These are phyloP conservation scores for Myxozyma sirexii DNA, from an alignment of 805 yeast species.

Conservation along the genomic window DNA sequence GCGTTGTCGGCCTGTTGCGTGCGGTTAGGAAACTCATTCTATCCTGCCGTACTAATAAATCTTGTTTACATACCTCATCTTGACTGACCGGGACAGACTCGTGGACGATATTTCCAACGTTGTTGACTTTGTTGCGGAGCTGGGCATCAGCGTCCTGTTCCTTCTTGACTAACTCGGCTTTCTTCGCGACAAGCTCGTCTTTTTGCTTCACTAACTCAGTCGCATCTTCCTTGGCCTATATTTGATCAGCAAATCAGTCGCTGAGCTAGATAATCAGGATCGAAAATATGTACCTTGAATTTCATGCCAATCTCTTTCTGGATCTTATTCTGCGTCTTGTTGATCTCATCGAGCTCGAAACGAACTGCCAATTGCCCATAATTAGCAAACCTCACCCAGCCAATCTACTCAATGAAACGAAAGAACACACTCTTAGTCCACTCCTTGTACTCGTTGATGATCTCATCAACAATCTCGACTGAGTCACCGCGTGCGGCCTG, in stretches of 20 bases:
- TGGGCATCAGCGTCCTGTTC: constrained; percentile 81
- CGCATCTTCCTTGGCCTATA: constrained; percentile 87
- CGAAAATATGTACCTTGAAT: constrained; percentile 54
- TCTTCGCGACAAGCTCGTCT: constrained; percentile 70
- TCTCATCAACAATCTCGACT: constrained; percentile 94
- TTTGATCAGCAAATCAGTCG: neutral
- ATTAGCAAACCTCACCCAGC: neutral
- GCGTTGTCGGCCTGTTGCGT: constrained; percentile 67
- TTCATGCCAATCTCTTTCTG: constrained; percentile 93
- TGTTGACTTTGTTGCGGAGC: constrained; percentile 79
- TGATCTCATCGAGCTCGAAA: constrained; percentile 86
- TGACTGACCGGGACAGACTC: constrained; percentile 83
- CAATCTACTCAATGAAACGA: neutral
- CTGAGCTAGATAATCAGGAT: neutral
- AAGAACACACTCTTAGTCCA: constrained; percentile 70
- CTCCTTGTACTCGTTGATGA: constrained; percentile 83
- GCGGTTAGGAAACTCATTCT: neutral
- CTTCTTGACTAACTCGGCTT: constrained; percentile 61
- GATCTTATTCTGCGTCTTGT: constrained; percentile 83
- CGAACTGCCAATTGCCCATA: constrained; percentile 46
- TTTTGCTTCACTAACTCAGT: constrained; percentile 77
- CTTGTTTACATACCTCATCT: constrained; percentile 57
- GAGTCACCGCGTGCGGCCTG: constrained; percentile 93
- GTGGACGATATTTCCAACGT: constrained; percentile 92
- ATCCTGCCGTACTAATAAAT: neutral